phyloP scores from a whole-genome alignment of 495 filamentous ascomycete genomes.

The Penicillium malachiteum region DNA sequence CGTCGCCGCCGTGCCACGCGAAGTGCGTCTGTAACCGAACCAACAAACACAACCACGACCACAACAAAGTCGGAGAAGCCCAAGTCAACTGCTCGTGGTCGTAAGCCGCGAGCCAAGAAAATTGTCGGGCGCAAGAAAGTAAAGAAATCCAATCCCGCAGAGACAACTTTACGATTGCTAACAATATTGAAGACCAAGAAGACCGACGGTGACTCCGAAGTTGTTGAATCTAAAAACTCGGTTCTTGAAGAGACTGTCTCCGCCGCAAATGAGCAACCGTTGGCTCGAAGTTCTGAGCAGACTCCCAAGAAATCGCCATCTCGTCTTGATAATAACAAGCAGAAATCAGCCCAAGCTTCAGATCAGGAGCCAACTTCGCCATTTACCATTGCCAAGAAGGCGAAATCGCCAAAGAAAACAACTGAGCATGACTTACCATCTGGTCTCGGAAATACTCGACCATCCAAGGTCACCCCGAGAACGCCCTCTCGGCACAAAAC shows the following conservation, averaged over 20 bases:
- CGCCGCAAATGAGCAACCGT: no score
- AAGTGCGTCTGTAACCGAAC: constrained; percentile 11
- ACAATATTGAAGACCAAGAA: neutral
- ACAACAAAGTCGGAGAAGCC: neutral
- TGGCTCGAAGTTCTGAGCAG: no score
- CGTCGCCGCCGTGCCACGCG: constrained; percentile 22
- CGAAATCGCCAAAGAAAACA: neutral
- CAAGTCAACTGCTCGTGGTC: constrained; percentile 2
- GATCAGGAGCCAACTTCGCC: neutral
- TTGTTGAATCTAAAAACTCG: no score
- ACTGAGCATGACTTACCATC: no score
- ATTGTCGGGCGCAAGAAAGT: neutral
- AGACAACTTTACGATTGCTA: neutral
- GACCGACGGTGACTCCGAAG: neutral
- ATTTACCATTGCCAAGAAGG: neutral
- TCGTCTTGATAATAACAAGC: no score
- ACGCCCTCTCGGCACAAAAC: neutral
- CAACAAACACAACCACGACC: neutral
- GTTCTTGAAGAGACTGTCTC: no score
- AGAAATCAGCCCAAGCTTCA: neutral
- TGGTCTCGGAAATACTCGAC: no score
- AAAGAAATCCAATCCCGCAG: neutral
- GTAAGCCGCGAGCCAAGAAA: constrained; percentile 7
- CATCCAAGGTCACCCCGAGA: neutral
- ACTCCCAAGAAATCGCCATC: no score